These are phyloP conservation scores for Emmonsiellopsis sp. DNA, from an alignment of 2,329 filamentous ascomycete species.

Conservation along the genomic window DNA sequence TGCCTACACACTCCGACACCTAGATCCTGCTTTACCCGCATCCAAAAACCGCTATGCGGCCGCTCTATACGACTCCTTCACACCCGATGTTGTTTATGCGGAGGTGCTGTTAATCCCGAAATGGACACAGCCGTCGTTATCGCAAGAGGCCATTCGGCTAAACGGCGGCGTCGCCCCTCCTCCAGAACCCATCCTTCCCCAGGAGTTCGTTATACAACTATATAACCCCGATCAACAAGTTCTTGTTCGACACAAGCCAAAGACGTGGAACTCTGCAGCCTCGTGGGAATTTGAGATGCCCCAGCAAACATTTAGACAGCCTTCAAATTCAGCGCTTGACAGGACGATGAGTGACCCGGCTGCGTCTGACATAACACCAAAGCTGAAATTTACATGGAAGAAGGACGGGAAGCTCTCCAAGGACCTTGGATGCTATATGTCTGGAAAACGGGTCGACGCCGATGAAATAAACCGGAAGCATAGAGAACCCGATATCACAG, in stretches of 20 bases:
- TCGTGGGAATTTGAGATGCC: constrained; percentile 92
- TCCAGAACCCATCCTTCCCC: constrained; percentile 65
- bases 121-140: constrained; percentile 75
- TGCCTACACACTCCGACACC: constrained; percentile 70
- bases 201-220: constrained; percentile 72
- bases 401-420: constrained; percentile 77
- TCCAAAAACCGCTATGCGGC: constrained; percentile 79
- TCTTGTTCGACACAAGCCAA: constrained; percentile 55
- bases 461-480: constrained; percentile 60
- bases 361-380: constrained; percentile 51
- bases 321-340: constrained; percentile 71
- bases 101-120: constrained; percentile 78
- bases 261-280: constrained; percentile 70
- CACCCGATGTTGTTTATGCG: constrained; percentile 72
- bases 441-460: constrained; percentile 60
- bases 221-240: constrained; percentile 91
- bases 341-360: constrained; percentile 56
- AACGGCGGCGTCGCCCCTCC: constrained; percentile 57
- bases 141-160: constrained; percentile 66
- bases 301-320: constrained; percentile 70
- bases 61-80: constrained; percentile 74
- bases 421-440: constrained; percentile 82
- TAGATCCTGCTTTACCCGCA: constrained; percentile 59
- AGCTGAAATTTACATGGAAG: constrained; percentile 80
- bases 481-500: constrained; percentile 89